Conservation (phyloP, 2,329 filamentous ascomycete genomes). For the Botrytis medusae region DNA sequence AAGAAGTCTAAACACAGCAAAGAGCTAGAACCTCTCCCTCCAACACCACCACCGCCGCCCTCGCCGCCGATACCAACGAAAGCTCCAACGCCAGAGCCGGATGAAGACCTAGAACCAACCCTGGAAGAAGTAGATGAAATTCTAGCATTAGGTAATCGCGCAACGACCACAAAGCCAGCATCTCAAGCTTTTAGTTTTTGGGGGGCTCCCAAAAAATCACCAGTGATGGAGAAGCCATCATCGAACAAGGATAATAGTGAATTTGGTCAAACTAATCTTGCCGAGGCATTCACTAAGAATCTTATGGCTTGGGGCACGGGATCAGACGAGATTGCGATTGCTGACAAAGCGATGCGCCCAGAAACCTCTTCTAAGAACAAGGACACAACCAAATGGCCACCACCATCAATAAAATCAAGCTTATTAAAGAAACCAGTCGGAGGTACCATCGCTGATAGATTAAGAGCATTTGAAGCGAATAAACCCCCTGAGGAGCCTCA, state of each 20-base stretch:
- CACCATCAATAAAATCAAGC: constrained; percentile 42
- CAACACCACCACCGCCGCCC: constrained; percentile 9
- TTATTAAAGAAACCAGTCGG: constrained; percentile 49
- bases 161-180: constrained; percentile 11
- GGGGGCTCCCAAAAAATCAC: constrained; percentile 50
- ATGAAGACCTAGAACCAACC: constrained; percentile 38
- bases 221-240: constrained; percentile 10
- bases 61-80: constrained; percentile 12
- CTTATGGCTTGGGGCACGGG: constrained; percentile 41
- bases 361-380: constrained; percentile 47
- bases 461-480: constrained; percentile 55
- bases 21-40: constrained; percentile 29
- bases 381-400: constrained; percentile 44
- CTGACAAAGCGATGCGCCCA: constrained; percentile 52
- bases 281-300: constrained; percentile 39
- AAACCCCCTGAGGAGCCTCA: constrained; percentile 37
- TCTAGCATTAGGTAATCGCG: constrained; percentile 10
- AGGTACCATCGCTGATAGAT: constrained; percentile 56
- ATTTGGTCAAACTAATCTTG: constrained; percentile 14
- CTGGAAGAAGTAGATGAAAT: constrained; percentile 40
- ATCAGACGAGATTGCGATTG: constrained; percentile 47
- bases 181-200: constrained; percentile 54
- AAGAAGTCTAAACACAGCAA: constrained; percentile 36
- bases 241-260: constrained; percentile 36
- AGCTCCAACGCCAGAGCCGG: constrained; percentile 15